phyloP scores from a whole-genome alignment of 345 rosid genomes.

The Abelmoschus esculentus region DNA sequence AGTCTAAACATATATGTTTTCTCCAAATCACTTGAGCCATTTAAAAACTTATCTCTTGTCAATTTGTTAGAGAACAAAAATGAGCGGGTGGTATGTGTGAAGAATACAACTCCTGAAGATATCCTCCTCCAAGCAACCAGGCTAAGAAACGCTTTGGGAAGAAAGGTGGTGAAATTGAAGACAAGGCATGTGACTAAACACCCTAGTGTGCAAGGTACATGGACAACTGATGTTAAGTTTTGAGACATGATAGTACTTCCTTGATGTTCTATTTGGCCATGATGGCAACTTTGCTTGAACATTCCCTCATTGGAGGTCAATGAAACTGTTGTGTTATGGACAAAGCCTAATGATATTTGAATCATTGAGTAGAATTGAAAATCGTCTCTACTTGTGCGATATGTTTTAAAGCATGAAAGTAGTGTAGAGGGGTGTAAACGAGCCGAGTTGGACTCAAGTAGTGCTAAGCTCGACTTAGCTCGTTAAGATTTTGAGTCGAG shows the following conservation, averaged over 20 bases:
- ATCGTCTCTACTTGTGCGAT: no score
- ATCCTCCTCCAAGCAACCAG: conserved; percentile 56
- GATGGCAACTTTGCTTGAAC: background rate
- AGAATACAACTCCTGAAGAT: conserved; percentile 63
- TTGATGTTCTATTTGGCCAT: background rate
- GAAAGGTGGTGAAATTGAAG: conserved; percentile 69
- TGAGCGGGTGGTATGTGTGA: conserved; percentile 78
- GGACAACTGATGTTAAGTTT: conserved; percentile 63
- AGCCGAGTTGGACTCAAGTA: no score
- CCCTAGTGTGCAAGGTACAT: conserved; percentile 86
- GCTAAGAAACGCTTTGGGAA: conserved; percentile 70
- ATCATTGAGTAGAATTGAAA: background rate
- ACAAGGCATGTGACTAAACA: conserved; percentile 73
- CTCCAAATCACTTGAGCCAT: background rate
- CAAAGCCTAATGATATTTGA: background rate
- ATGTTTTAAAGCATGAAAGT: no score
- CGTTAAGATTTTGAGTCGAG: no score
- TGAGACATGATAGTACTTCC: conserved; percentile 19
- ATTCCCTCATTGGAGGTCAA: background rate
- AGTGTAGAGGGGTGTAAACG: no score
- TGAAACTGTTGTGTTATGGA: background rate
- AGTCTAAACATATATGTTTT: background rate
- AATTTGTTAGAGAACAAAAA: conserved; percentile 55
- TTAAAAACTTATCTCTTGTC: background rate
- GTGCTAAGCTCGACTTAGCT: no score